A percentile compares a stretch with the other conserved stretches of the same genome.
These are phyloP conservation scores for Sordaria brevicollis DNA, from an alignment of 495 filamentous ascomycete species.

Conservation along the genomic window DNA sequence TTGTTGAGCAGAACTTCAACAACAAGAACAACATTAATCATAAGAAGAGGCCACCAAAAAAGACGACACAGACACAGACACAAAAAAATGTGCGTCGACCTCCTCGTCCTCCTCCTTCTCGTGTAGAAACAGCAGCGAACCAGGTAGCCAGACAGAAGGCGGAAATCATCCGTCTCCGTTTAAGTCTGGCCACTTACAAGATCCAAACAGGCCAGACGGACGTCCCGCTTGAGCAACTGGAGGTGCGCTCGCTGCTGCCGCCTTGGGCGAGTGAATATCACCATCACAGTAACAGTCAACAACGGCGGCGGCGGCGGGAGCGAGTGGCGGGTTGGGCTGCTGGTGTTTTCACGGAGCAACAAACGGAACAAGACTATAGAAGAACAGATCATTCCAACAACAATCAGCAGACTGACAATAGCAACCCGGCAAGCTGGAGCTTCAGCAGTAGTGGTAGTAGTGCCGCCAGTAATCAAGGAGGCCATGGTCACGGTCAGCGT, in stretches of 20 bases:
- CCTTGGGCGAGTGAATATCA: not conserved
- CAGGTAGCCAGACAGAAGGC: slow-evolving; percentile 28
- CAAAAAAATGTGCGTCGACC: slow-evolving; percentile 20
- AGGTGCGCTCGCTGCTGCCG: slow-evolving; percentile 15
- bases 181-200: slow-evolving; percentile 43
- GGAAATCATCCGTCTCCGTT: slow-evolving; percentile 37
- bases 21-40: not conserved
- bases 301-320: not conserved
- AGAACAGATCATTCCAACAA: not conserved
- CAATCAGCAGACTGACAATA: not conserved
- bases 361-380: not conserved
- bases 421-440: not conserved
- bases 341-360: not conserved
- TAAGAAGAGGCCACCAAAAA: not conserved
- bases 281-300: not conserved
- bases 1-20: not conserved
- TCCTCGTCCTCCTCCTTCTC: not conserved
- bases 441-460: not conserved
- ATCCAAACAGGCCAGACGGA: slow-evolving; percentile 41
- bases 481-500: not conserved
- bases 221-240: slow-evolving; percentile 34
- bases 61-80: not conserved
- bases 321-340: not conserved
- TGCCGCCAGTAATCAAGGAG: not conserved
- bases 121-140: not conserved